Base-by-base conservation (phyloP, 2,329 filamentous ascomycete species). In the Claviceps sp. region DNA sequence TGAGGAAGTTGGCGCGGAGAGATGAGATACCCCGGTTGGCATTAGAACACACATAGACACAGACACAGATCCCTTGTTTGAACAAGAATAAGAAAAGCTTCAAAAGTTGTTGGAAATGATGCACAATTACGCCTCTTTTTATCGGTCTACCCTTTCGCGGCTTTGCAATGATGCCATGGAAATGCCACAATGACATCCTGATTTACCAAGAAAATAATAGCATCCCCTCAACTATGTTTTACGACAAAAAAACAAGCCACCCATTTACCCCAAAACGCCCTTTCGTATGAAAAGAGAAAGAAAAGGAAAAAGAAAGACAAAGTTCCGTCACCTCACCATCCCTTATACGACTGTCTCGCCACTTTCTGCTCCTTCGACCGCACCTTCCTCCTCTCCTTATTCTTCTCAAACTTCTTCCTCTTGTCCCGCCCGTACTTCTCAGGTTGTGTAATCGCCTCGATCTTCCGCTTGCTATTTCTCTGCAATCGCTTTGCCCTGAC, bases 401-500 rank as follows among this genome's bases (percentile, higher is more conserved):
- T 93, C 73, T 84, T 82, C 64, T 93, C 88, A 56, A 86, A 77
- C 73, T 85, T 89, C 73, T 84, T 87, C 65, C 79, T 82, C 81
- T 96, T 96, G 60, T 85, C 82, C 62, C 77, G 74, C 30, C 83
- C 87, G 60, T 82, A 82, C 64, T 76, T 84, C 70, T 93, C 91
- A 1, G 93, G 93, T 62, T 85, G 80, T 48, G 78, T 78, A 24
- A 98, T 82, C 11, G 87, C 87, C 64, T 94, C 90, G 57, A 97
- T 87, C 69, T 88, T 87, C 61, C 93, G 80, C 78, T 98, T 98
- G 57, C 77, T 80, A 51, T 85, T 81, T 57, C 94, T 74, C 61
- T 82, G 80, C 64, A 88, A 81, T 58, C 93, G 76, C 61, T 84
- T 81, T 57, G 77, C 76, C 62, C 78, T 80, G n/a, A 93, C 82